phyloP scores from a whole-genome alignment of 2,329 filamentous ascomycete species.

The Xylogone sp. region DNA sequence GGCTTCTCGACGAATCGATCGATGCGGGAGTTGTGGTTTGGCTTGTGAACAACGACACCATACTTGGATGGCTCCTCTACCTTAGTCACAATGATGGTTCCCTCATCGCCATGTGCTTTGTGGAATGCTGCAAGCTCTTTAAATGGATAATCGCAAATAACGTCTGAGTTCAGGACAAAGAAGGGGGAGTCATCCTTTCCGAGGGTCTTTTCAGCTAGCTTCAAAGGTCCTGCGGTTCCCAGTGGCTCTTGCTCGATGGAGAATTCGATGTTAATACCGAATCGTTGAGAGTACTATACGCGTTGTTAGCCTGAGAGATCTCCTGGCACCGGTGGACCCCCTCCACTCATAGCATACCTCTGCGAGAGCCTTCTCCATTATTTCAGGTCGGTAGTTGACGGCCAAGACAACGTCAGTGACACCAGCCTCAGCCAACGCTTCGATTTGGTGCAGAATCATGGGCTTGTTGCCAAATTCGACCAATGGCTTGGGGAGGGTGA shows the following conservation, averaged over 20 bases:
- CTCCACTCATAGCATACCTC: conserved; percentile 57
- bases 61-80: conserved; percentile 99
- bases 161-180: conserved; percentile 97
- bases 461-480: conserved; percentile 99
- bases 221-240: conserved; percentile 90
- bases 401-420: conserved; percentile 97
- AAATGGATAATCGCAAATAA: conserved; percentile 98
- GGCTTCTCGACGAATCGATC: conserved; percentile 99
- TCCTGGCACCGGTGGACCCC: conserved; percentile 4
- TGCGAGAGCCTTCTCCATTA: conserved; percentile 91
- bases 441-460: conserved; percentile 98
- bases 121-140: conserved; percentile 86
- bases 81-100: conserved; percentile 97
- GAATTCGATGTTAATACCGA: conserved; percentile 94
- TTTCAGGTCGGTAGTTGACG: conserved; percentile 97
- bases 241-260: conserved; percentile 94
- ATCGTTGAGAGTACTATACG: conserved; percentile 77
- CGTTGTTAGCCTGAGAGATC: conserved; percentile 1
- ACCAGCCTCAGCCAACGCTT: conserved; percentile 86
- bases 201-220: conserved; percentile 88
- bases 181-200: conserved; percentile 92
- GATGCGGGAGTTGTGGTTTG: conserved; percentile 83
- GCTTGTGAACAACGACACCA: conserved; percentile 97
- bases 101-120: conserved; percentile 88
- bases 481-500: conserved; percentile 94